Percentiles rank a stretch among this genome's conserved stretches.
Conservation (phyloP, 129 eudicot species). For the Lactuca sativa region DNA sequence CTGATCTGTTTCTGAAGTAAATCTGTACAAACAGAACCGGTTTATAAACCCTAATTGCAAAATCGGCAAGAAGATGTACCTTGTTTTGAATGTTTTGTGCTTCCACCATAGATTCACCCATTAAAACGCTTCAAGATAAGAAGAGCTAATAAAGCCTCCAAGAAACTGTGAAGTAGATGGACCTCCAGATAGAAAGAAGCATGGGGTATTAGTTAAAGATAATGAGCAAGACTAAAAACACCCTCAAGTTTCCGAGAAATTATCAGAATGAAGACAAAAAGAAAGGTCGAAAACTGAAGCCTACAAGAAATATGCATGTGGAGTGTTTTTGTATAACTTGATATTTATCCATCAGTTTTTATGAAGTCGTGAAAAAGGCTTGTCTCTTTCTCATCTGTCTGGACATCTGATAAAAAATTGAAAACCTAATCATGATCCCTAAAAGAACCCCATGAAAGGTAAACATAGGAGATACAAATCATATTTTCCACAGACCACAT, state of each 20-base stretch:
- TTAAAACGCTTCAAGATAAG: slow-evolving; percentile 18
- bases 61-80: slow-evolving; percentile 45
- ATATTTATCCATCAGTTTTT: slow-evolving; percentile 28
- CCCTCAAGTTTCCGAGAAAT: slow-evolving; percentile 21
- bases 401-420: neutral
- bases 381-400: slow-evolving; percentile 29
- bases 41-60: slow-evolving; percentile 24
- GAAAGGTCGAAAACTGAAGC: slow-evolving; percentile 38
- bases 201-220: slow-evolving; percentile 33
- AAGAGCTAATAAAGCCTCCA: neutral
- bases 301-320: slow-evolving; percentile 54
- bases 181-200: slow-evolving; percentile 18
- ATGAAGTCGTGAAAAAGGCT: slow-evolving; percentile 15
- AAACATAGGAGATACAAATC: slow-evolving; percentile 10
- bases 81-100: slow-evolving; percentile 42
- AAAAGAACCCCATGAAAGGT: slow-evolving; percentile 19
- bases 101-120: slow-evolving; percentile 66
- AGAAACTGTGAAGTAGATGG: neutral
- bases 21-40: neutral
- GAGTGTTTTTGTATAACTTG: slow-evolving; percentile 39
- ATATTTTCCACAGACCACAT: slow-evolving; percentile 11
- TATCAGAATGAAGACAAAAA: slow-evolving; percentile 46
- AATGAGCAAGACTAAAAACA: slow-evolving; percentile 21
- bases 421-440: slow-evolving; percentile 43
- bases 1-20: slow-evolving; percentile 8